Evolutionary conservation across 495 filamentous ascomycete species (phyloP).

Genomic region (Lentithecium fluviatile): DNA sequence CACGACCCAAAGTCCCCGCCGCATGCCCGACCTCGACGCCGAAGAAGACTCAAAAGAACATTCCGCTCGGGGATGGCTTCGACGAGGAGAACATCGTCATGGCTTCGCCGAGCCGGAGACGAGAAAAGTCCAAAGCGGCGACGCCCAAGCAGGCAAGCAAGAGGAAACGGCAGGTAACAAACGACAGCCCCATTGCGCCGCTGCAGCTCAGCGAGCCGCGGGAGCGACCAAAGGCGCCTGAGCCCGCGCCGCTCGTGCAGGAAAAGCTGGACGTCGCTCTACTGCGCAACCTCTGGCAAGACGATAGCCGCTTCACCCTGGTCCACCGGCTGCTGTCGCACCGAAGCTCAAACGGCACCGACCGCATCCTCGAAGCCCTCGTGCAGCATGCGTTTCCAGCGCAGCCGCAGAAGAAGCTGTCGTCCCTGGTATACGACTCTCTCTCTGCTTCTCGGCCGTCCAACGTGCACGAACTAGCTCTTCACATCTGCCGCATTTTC

Average conservation of each 20-base stretch:
- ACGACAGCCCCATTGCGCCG: conserved; percentile 54
- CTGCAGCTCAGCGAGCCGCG: conserved; percentile 53
- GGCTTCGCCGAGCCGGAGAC: conserved; percentile 57
- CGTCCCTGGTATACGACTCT: conserved; percentile 58
- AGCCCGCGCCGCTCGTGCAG: conserved; percentile 9
- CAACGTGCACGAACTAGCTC: conserved; percentile 49
- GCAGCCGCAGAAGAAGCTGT: conserved; percentile 51
- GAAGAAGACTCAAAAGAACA: conserved; percentile 52
- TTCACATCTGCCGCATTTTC: conserved; percentile 55
- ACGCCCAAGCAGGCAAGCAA: conserved; percentile 63
- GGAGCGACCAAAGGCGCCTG: conserved; percentile 14
- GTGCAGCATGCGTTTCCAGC: conserved; percentile 70
- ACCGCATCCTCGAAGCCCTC: conserved; percentile 72
- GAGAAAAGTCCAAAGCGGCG: conserved; percentile 49
- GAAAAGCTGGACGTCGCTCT: conserved; percentile 40
- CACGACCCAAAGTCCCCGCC: conserved; percentile 3
- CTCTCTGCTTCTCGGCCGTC: conserved; percentile 43
- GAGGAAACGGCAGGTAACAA: conserved; percentile 58
- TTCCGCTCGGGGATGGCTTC: conserved; percentile 67
- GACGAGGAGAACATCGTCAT: conserved; percentile 67
- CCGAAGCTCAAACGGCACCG: conserved; percentile 44
- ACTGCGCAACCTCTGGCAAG: conserved; percentile 36
- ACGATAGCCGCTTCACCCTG: conserved; percentile 49
- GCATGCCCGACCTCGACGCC: conserved; percentile 54
- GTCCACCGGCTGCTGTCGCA: conserved; percentile 62